Conservation (phyloP, 352 stramenopile genomes). For the Globisporangium uncinulatum region DNA sequence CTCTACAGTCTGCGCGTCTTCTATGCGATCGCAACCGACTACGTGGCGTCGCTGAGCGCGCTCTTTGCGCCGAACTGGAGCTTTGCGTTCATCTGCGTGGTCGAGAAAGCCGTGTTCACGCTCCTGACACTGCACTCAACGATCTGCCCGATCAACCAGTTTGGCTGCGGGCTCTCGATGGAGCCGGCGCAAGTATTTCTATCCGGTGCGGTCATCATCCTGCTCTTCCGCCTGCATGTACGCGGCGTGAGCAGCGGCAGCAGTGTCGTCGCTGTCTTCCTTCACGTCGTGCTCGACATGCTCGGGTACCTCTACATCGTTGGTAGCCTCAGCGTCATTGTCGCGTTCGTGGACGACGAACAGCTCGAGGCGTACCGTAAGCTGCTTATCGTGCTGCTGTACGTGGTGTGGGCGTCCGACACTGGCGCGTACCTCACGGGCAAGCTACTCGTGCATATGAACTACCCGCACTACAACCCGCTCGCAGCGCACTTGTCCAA, state of each 20-base stretch:
- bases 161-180: slow-evolving; percentile 44
- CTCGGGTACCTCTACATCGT: slow-evolving; percentile 69
- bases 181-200: slow-evolving; percentile 47
- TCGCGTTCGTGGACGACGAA: slow-evolving; percentile 63
- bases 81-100: slow-evolving; percentile 58
- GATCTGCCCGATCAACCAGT: slow-evolving; percentile 68
- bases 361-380: slow-evolving; percentile 48
- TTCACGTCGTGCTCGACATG: slow-evolving; percentile 54
- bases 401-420: slow-evolving; percentile 82
- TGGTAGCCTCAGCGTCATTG: slow-evolving; percentile 51
- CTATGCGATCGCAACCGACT: slow-evolving; percentile 56
- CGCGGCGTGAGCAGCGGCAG: slow-evolving; percentile 8
- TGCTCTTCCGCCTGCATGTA: slow-evolving; percentile 38
- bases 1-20: slow-evolving; percentile 51
- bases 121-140: slow-evolving; percentile 61
- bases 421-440: slow-evolving; percentile 93
- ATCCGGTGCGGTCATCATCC: slow-evolving; percentile 44
- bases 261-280: slow-evolving; percentile 12
- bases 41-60: slow-evolving; percentile 44
- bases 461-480: slow-evolving; percentile 79
- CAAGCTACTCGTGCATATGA: slow-evolving; percentile 81
- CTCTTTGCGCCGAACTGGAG: slow-evolving; percentile 60
- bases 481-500: slow-evolving; percentile 88
- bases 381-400: slow-evolving; percentile 60
- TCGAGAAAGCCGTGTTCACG: slow-evolving; percentile 65